Conservation (phyloP, 192 early-diverging fungal genomes). For the Coemansia sp. region DNA sequence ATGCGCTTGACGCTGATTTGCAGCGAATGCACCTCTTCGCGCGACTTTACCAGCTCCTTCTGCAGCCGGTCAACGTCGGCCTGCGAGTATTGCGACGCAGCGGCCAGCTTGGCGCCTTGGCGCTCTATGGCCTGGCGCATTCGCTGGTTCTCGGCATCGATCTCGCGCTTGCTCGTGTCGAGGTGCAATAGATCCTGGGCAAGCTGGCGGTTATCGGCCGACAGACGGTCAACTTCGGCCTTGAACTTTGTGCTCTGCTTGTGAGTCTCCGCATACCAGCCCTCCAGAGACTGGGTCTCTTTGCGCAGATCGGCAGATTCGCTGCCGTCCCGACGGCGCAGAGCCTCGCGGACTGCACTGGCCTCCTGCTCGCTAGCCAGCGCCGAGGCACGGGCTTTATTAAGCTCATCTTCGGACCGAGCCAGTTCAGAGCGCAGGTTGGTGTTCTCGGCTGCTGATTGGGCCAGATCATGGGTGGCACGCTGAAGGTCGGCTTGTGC, state of each 20-base stretch:
- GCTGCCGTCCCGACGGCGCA: slow-evolving; percentile 36
- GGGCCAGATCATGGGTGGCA: slow-evolving; percentile 19
- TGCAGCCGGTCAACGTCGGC: slow-evolving; percentile 40
- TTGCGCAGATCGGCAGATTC: slow-evolving; percentile 45
- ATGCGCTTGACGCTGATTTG: slow-evolving; percentile 46
- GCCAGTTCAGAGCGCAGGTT: slow-evolving; percentile 34
- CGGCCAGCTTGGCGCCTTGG: slow-evolving; percentile 22
- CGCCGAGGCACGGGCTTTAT: slow-evolving; percentile 26
- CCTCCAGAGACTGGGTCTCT: slow-evolving; percentile 43
- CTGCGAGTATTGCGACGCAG: slow-evolving; percentile 27
- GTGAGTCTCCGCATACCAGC: slow-evolving; percentile 51
- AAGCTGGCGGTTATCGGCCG: slow-evolving; percentile 54
- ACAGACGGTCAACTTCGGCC: slow-evolving; percentile 43
- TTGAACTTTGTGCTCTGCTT: slow-evolving; percentile 35
- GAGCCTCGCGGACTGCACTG: slow-evolving; percentile 32
- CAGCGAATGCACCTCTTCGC: slow-evolving; percentile 41
- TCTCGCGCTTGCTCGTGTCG: slow-evolving; percentile 33
- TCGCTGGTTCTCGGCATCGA: slow-evolving; percentile 28
- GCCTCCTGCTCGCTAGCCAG: slow-evolving; percentile 41
- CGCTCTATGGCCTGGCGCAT: slow-evolving; percentile 26
- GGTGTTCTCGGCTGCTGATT: slow-evolving; percentile 21
- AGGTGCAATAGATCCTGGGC: slow-evolving; percentile 20
- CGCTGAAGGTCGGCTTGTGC: slow-evolving; percentile 27
- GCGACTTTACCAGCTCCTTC: slow-evolving; percentile 48
- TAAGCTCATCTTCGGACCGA: slow-evolving; percentile 44